Percentiles rank a stretch among this genome's conserved stretches.
These are phyloP conservation scores for Puccinia coronata DNA, from an alignment of 1,284 basidiomycete genomes.

Conservation along the genomic window DNA sequence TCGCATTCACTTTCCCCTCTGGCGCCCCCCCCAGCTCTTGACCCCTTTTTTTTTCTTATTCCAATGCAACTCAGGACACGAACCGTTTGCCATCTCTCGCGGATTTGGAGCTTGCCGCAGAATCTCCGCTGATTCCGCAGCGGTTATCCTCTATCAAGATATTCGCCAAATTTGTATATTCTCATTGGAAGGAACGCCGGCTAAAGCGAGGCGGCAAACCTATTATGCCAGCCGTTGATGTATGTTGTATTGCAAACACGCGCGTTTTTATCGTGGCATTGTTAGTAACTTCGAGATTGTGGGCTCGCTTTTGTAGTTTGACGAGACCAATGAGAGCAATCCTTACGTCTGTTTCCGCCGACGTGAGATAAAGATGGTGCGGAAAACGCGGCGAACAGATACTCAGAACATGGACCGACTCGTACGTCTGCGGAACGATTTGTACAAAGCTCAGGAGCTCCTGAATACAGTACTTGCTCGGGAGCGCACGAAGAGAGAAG, in stretches of 20 bases:
- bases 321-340: slow-evolving; percentile 90
- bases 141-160: slow-evolving; percentile 51
- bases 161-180: slow-evolving; percentile 71
- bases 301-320: slow-evolving; percentile 65
- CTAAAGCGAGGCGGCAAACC: slow-evolving; percentile 72
- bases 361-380: slow-evolving; percentile 87
- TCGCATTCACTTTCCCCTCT: not conserved
- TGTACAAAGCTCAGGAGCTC: slow-evolving; percentile 72
- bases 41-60: slow-evolving; percentile 45
- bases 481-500: slow-evolving; percentile 73
- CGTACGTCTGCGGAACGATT: slow-evolving; percentile 74
- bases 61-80: slow-evolving; percentile 60
- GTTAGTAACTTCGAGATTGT: slow-evolving; percentile 52
- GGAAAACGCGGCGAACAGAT: slow-evolving; percentile 90
- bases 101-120: slow-evolving; percentile 68
- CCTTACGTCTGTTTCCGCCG: slow-evolving; percentile 98
- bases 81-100: slow-evolving; percentile 70
- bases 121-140: slow-evolving; percentile 25
- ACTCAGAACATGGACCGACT: slow-evolving; percentile 84
- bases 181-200: slow-evolving; percentile 78
- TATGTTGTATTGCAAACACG: slow-evolving; percentile 60
- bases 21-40: too few relatives aligned
- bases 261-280: slow-evolving; percentile 53
- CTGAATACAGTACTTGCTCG: slow-evolving; percentile 70
- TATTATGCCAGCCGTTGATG: slow-evolving; percentile 78